Evolutionary conservation across 768 basidiomycete genomes (phyloP).

Genomic region (Tylopilus sp.): DNA sequence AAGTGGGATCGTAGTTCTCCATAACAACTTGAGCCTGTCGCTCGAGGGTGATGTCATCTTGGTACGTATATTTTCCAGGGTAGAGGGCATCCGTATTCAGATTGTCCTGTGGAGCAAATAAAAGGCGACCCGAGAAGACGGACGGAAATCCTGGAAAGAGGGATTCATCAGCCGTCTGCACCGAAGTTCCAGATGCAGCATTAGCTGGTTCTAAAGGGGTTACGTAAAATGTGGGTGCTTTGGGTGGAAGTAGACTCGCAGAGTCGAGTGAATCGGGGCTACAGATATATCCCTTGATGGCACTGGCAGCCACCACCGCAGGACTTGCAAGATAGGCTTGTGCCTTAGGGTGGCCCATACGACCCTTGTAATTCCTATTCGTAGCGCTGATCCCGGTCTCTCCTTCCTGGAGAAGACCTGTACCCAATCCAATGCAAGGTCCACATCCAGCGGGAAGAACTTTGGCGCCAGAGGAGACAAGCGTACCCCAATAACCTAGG

Average conservation of each 20-base stretch:
- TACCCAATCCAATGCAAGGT: slow-evolving; percentile 95
- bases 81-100: slow-evolving; percentile 98
- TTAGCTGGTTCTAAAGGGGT: slow-evolving; percentile 30
- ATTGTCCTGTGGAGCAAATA: slow-evolving; percentile 96
- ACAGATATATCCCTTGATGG: slow-evolving; percentile 87
- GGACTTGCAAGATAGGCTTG: slow-evolving; percentile 95
- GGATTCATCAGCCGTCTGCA: slow-evolving; percentile 45
- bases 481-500: slow-evolving; percentile 82
- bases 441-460: slow-evolving; percentile 95
- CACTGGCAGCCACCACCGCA: slow-evolving; percentile 95
- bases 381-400: slow-evolving; percentile 97
- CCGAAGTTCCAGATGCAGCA: slow-evolving; percentile 28
- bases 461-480: slow-evolving; percentile 87
- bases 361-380: slow-evolving; percentile 97
- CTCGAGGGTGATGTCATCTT: slow-evolving; percentile 96
- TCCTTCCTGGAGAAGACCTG: slow-evolving; percentile 89
- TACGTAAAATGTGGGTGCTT: slow-evolving; percentile 58
- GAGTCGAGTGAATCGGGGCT: slow-evolving; percentile 70
- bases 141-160: slow-evolving; percentile 82
- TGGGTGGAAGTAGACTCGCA: slow-evolving; percentile 44
- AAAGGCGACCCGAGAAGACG: slow-evolving; percentile 75
- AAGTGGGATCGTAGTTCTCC: slow-evolving; percentile 97
- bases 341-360: slow-evolving; percentile 96
- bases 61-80: slow-evolving; percentile 98
- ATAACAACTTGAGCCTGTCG: slow-evolving; percentile 95